phyloP scores from a whole-genome alignment of 208 protist species.

The Kentomonas sorsogonicus region DNA sequence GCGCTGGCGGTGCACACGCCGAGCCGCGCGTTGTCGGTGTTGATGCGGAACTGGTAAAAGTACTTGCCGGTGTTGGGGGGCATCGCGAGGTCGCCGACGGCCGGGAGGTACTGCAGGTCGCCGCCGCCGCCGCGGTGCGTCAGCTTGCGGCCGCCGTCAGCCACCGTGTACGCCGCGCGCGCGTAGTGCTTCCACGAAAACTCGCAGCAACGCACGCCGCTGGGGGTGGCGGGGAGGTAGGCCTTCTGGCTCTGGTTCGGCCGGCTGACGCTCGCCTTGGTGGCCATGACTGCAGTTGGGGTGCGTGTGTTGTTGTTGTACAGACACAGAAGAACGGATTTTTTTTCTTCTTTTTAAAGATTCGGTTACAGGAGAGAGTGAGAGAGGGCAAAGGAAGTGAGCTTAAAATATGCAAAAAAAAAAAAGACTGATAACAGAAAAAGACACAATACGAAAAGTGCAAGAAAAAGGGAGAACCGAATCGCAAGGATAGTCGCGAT shows the following conservation, averaged over 20 bases:
- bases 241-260: constrained; percentile 4
- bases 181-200: constrained; percentile 76
- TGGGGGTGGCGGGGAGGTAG: constrained; percentile 24
- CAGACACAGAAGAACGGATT: too few species aligned
- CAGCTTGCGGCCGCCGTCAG: constrained; percentile 30
- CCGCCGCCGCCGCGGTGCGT: constrained; percentile 59
- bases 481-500: neutral
- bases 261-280: neutral
- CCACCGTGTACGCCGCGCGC: constrained; percentile 46
- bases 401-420: constrained; percentile 8
- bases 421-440: neutral
- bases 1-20: constrained; percentile 50
- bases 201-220: constrained; percentile 32
- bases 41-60: constrained; percentile 75
- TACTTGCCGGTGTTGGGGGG: constrained; percentile 62
- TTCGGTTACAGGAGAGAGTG: neutral
- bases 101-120: constrained; percentile 48
- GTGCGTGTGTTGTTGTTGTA: too few species aligned
- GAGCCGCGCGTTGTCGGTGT: constrained; percentile 67
- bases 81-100: constrained; percentile 53
- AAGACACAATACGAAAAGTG: neutral
- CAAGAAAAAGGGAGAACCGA: neutral
- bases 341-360: too few species aligned
- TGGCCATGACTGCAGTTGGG: neutral
- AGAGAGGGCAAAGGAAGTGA: neutral